Evolutionary conservation across 2,329 filamentous ascomycete genomes (phyloP), one percentile per base, ranked within the genome.

Genomic region (Sphaerostilbella broomeana): DNA sequence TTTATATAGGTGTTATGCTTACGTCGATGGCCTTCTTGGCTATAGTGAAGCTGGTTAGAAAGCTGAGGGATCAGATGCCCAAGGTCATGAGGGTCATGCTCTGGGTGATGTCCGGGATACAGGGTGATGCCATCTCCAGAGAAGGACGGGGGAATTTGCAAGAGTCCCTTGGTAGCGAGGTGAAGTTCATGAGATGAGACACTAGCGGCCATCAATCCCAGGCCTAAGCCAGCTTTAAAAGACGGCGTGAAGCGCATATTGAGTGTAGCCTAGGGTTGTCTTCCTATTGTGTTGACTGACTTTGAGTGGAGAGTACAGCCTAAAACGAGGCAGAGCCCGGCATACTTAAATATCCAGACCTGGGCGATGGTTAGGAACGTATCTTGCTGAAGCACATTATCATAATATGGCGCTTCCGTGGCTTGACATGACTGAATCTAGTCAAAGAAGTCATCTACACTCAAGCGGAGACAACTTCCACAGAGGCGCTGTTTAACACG

Each of bases 1-100:
- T 22, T n/a, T 3, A 19, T n/a, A 4, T 2, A 13, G 12, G 31
- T 22, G 11, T 2, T 8, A 18, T 5, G 34, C 37, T 34, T 24
- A 40, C 38, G 24, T n/a, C 38, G 30, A 25, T 40, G 38, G 18
- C 38, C 38, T 16, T 40, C 38, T 19, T 40, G 30, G 16, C 21
- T 16, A 24, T 27, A 40, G 18, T 40, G 35, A 13, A 40, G 19
- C 5, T 20, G 9, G 7, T 26, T 7, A 5, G 17, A 18, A 4
- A 35, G 12, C 16, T n/a, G 20, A 2, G 38, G 38, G 6, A 27
- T 15, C 9, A 40, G 22, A 16, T 27, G 24, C 4, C 21, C 38
- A 6, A 35, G n/a, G 18, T 40, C 38, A 2, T 16, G 3, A 5
- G 13, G 15, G n/a, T 40, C 30, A 17, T 40, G 38, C 5, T 20